A percentile compares a stretch with the other conserved stretches of the same genome.
Conservation (phyloP, 441 rosid species). For the Raphanus hybrid region DNA sequence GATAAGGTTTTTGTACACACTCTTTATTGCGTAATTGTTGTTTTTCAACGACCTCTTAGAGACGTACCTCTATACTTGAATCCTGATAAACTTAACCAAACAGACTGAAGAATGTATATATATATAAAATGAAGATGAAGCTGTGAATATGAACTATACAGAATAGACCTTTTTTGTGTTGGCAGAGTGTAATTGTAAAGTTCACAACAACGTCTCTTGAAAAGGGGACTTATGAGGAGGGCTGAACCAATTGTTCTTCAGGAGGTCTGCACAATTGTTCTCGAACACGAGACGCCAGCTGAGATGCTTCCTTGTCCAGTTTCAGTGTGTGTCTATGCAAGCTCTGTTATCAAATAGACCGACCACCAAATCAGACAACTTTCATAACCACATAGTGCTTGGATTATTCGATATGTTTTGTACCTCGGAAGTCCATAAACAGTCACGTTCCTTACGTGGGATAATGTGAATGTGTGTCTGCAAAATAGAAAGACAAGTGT, state of each 20-base stretch:
- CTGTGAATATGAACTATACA: slow-evolving; percentile 38
- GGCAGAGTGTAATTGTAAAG: slow-evolving; percentile 26
- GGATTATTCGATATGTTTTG: no score
- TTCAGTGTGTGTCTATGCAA: slow-evolving; percentile 57
- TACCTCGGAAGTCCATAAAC: slow-evolving; percentile 95
- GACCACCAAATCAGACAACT: not conserved
- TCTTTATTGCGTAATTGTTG: not conserved
- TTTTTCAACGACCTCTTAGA: not conserved
- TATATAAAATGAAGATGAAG: not conserved
- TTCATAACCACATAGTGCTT: no score
- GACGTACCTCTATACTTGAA: not conserved
- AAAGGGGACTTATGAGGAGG: slow-evolving; percentile 44
- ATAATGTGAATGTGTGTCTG: slow-evolving; percentile 97
- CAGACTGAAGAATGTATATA: not conserved
- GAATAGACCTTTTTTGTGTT: slow-evolving; percentile 10
- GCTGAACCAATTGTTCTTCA: slow-evolving; percentile 56
- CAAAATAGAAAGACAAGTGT: slow-evolving; percentile 13
- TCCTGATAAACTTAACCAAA: not conserved
- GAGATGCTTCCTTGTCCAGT: slow-evolving; percentile 62
- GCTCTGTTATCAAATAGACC: slow-evolving; percentile 54
- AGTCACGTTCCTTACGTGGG: slow-evolving; percentile 80
- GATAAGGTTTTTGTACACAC: not conserved
- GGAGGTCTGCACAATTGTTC: slow-evolving; percentile 53
- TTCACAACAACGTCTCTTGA: slow-evolving; percentile 31
- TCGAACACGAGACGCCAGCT: slow-evolving; percentile 60